Evolutionary conservation across 2,329 filamentous ascomycete species (phyloP), one percentile per base, ranked within the genome.

Genomic region (Xylaria arbuscula): DNA sequence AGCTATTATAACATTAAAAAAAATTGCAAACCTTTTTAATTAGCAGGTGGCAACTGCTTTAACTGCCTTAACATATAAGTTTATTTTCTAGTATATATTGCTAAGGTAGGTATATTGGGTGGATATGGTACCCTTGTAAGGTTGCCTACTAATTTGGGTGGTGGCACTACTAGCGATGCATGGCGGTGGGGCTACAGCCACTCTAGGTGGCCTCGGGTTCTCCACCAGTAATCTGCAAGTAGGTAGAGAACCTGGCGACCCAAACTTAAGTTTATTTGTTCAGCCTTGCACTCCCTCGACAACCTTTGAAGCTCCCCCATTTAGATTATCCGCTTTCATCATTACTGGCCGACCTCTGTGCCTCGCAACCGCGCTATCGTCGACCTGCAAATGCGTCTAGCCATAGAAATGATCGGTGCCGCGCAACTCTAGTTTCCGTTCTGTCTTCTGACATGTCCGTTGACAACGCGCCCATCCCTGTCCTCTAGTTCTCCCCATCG

Each of bases 401-500:
- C 22, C 42, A 58, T 64, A 42, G 70, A 68, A 45, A 68, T 70
- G 70, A 70, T 58, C 66, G n/a, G 47, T 40, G 17, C 45, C 55
- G 38, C 55, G 32, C 54, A 13, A 51, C 24, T 48, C 36, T 69
- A 70, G 56, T 63, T 40, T 45, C 42, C 64, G 64, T 38, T 54
- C 40, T 64, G 63, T 69, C 66, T 62, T 64, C 54, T 69, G 63
- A 64, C 69, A 70, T 67, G 64, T 57, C 66, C 64, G 19, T 58
- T n/a, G 22, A 19, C n/a, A 38, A 45, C 32, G 15, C 57, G 38
- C 22, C 24, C 13, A 17, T 51, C 42, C 11, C 57, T 40, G 36
- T n/a, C 51, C n/a, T 64, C 42, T 38, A n/a, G 17, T 48, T 45
- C 48, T 13, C 42, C 55, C 56, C 54, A 53, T 59, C 60, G 38